Base-by-base conservation (phyloP, 306 rosid genomes). In the Carpinus viminea region DNA sequence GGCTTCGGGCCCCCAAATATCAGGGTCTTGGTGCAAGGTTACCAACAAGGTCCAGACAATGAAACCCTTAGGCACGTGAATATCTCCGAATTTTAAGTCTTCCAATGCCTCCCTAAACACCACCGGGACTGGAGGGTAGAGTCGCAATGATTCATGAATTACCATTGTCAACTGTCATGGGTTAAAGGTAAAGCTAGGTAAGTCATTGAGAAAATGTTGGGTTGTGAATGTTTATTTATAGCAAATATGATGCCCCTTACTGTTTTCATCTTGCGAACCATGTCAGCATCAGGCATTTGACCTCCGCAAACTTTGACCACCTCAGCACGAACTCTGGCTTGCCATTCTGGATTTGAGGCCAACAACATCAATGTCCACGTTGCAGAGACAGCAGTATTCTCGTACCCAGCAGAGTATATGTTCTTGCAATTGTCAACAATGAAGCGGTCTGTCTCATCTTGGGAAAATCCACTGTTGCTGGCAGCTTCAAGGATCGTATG, bases 291-390 rank as follows among this genome's bases (percentile, higher is more conserved):
- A 8, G 84, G 91, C n/a, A 18, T 56, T 5, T 48, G 66, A 16
- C 75, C 79, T 2, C 24, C 50, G 72, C 87, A 85, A 53, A 81
- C 72, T 70, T 85, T 59, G 3, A 48, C 24, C 17, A 70, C 81
- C 84, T 88, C 82, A 5, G 79, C 68, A 1, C 87, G 87, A 57
- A 76, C 86, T 12, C 87, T 84, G 11, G 70, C 53, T 34, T 83
- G 91, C 89, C 91, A 88, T 8, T 68, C 79, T 68, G 83, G 91
- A 56, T 85, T 83, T 68, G 79, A 73, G 69, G 91, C 91, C 60
- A 85, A 41, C 62, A 88, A 65, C 84, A 88, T 83, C 75, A 88
- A 79, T 56, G 76, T 76, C 89, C 89, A 88, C 24, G 78, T 50
- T 4, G 86, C 83, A 12, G 83, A 15, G 47, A 88, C 81, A 34